Percentiles rank a stretch among this genome's conserved stretches.
These are phyloP conservation scores for Cladophialophora chaetospira DNA, from an alignment of 2,329 filamentous ascomycete species.

Conservation along the genomic window DNA sequence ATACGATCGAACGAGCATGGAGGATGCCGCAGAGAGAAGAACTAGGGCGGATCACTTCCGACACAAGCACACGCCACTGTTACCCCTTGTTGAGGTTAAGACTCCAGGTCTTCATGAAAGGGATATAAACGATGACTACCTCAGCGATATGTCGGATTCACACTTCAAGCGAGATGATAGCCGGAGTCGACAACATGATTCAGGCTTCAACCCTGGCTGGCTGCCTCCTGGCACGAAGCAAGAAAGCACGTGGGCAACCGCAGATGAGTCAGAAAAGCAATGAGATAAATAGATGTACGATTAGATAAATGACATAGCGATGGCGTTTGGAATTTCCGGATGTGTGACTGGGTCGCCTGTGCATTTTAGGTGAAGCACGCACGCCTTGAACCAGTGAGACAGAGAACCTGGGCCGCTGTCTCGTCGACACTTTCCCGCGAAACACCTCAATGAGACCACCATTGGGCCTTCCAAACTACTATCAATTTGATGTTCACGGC, in stretches of 20 bases:
- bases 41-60: constrained; percentile 67
- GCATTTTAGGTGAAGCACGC: neutral
- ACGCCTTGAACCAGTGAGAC: neutral
- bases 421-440: too few species aligned
- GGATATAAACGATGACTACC: constrained; percentile 10
- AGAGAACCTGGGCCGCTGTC: neutral
- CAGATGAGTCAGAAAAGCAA: constrained; percentile 42
- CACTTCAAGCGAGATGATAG: constrained; percentile 48
- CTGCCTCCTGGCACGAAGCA: constrained; percentile 78
- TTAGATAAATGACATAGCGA: constrained; percentile 21
- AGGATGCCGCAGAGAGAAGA: constrained; percentile 81
- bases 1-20: constrained; percentile 89
- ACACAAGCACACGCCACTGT: constrained; percentile 56
- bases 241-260: constrained; percentile 74
- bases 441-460: too few species aligned
- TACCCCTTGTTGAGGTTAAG: constrained; percentile 63
- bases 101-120: constrained; percentile 35
- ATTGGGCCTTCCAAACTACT: too few species aligned
- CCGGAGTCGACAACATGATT: constrained; percentile 34
- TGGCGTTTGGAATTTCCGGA: constrained; percentile 23
- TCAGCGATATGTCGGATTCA: constrained; percentile 21
- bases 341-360: constrained; percentile 1
- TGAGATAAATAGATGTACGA: constrained; percentile 29
- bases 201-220: constrained; percentile 50
- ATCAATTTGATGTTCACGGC: too few species aligned